Percentiles rank a stretch among this genome's conserved stretches.
Evolutionary conservation across 352 stramenopile genomes (phyloP).

Genomic region (Pythium myriotylum): DNA sequence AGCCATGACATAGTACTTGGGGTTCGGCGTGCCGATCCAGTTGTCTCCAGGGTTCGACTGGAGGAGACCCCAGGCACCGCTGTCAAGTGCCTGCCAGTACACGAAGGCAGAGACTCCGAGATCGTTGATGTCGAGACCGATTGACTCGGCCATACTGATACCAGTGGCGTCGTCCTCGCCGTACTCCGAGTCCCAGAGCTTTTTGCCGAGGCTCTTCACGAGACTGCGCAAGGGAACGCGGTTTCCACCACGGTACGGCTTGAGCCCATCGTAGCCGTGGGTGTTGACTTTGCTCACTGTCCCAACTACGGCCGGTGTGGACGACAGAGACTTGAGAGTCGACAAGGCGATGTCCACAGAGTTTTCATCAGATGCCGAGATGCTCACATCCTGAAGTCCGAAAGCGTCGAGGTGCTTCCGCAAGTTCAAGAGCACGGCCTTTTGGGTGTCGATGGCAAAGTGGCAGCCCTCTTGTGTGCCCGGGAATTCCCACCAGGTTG

Average conservation of each 20-base stretch:
- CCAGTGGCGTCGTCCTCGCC: conserved; percentile 50
- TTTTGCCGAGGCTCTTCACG: conserved; percentile 33
- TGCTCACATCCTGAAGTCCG: conserved; percentile 32
- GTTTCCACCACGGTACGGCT: conserved; percentile 45
- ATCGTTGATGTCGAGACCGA: conserved; percentile 59
- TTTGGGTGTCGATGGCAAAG: conserved; percentile 46
- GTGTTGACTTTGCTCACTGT: conserved; percentile 59
- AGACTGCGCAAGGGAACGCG: conserved; percentile 39
- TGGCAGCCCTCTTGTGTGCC: conserved; percentile 56
- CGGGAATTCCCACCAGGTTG: conserved; percentile 50
- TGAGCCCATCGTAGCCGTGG: conserved; percentile 50
- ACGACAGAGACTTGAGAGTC: conserved; percentile 37
- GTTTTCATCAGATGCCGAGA: conserved; percentile 60
- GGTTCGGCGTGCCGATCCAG: conserved; percentile 40
- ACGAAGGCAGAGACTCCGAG: conserved; percentile 62
- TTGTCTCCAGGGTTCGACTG: conserved; percentile 43
- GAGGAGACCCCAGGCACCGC: conserved; percentile 54
- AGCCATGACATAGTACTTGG: conserved; percentile 58
- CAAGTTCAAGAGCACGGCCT: conserved; percentile 42
- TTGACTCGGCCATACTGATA: conserved; percentile 48
- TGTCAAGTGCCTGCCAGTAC: conserved; percentile 66
- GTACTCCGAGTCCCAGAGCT: conserved; percentile 66
- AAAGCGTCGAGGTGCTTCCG: conserved; percentile 38
- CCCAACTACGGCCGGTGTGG: conserved; percentile 26
- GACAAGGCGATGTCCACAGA: conserved; percentile 38